These are phyloP conservation scores for Hevea brasiliensis DNA, from an alignment of 345 rosid species.

Conservation along the genomic window DNA sequence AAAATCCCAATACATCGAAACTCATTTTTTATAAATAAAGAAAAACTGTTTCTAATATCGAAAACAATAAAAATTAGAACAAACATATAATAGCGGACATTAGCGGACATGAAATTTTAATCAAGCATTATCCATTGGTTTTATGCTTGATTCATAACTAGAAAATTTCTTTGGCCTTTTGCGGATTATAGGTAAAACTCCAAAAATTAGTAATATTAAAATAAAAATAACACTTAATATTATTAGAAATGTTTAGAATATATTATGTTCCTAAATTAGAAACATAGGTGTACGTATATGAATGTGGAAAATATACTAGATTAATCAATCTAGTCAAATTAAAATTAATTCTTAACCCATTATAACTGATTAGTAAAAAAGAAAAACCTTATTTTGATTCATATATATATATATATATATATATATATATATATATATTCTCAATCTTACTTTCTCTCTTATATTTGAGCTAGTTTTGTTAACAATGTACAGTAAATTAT, in stretches of 20 bases:
- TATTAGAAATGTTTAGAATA: not conserved
- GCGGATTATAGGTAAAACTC: not conserved
- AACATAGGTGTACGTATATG: not conserved
- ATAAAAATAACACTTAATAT: not conserved
- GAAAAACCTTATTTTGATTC: too few relatives aligned
- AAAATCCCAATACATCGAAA: too few relatives aligned
- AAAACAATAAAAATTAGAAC: too few relatives aligned
- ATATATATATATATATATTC: too few relatives aligned
- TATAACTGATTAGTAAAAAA: too few relatives aligned
- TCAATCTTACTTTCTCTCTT: too few relatives aligned
- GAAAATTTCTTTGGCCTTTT: slow-evolving; percentile 8
- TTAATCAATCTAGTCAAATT: not conserved
- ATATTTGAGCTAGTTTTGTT: too few relatives aligned
- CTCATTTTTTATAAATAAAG: too few relatives aligned
- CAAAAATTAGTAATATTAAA: slow-evolving; percentile 13
- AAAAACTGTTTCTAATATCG: too few relatives aligned
- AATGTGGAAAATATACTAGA: not conserved
- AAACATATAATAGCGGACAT: not conserved
- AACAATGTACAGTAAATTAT: too few relatives aligned
- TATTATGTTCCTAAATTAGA: not conserved
- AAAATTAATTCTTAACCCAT: too few relatives aligned
- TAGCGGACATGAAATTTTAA: slow-evolving; percentile 7
- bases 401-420: too few relatives aligned
- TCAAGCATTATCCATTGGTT: slow-evolving; percentile 9
- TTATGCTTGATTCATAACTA: slow-evolving; percentile 4